phyloP scores from a whole-genome alignment of 495 filamentous ascomycete genomes.

The Aspergillus saccharolyticus region DNA sequence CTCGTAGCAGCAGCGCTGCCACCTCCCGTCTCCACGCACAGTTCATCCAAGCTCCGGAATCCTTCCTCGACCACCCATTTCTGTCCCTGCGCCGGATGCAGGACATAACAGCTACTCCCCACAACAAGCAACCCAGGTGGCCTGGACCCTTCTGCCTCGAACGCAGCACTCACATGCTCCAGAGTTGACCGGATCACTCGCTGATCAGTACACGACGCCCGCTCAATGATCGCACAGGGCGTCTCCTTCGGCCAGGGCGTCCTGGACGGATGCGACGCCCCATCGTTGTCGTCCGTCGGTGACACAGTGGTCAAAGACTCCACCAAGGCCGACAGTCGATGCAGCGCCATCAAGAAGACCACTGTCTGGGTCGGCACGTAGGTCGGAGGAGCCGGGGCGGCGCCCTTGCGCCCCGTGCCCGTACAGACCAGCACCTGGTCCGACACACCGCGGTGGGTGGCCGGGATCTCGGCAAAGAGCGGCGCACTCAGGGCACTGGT shows the following conservation, averaged over 20 bases:
- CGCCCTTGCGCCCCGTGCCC: conserved; percentile 91
- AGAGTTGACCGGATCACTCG: conserved; percentile 84
- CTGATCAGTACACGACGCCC: conserved; percentile 93
- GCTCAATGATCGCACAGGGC: conserved; percentile 87
- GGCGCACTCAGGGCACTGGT: conserved; percentile 83
- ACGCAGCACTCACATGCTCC: conserved; percentile 68
- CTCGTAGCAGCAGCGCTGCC: not conserved
- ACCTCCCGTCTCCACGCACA: conserved; percentile 26
- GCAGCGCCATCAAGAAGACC: conserved; percentile 94
- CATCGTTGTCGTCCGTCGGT: conserved; percentile 13
- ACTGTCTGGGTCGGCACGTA: conserved; percentile 74
- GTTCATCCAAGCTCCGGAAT: conserved; percentile 59
- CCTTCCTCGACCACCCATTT: conserved; percentile 91
- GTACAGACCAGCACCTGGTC: conserved; percentile 94
- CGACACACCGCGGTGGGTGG: conserved; percentile 82
- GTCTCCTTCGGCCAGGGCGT: conserved; percentile 51
- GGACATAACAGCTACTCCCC: conserved; percentile 74
- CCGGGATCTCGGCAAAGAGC: conserved; percentile 80
- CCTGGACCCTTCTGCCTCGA: conserved; percentile 84
- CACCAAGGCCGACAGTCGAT: conserved; percentile 71
- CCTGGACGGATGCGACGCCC: conserved; percentile 13
- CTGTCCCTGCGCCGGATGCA: conserved; percentile 49
- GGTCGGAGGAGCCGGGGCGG: conserved; percentile 69
- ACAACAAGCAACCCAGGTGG: conserved; percentile 91
- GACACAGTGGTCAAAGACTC: conserved; percentile 49